Evolutionary conservation across 768 basidiomycete genomes (phyloP).

Genomic region (Leccinum subgranulosum): DNA sequence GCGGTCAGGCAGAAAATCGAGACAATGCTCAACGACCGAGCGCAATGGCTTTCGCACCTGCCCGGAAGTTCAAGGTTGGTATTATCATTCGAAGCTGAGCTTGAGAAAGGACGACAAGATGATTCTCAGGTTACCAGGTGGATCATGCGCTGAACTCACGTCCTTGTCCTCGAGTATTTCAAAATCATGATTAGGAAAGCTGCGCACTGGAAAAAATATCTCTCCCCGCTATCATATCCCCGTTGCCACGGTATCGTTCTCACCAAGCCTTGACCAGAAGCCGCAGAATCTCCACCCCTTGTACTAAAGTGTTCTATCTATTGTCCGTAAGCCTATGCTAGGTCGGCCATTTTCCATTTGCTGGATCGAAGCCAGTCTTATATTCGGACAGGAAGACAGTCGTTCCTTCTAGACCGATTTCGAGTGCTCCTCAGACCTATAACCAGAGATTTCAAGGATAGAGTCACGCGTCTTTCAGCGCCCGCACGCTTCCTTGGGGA

Average conservation of each 20-base stretch:
- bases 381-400: too few species aligned
- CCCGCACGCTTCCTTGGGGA: not conserved
- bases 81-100: conserved; percentile 15
- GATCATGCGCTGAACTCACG: not conserved
- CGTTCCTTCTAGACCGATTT: too few species aligned
- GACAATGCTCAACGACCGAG: not conserved
- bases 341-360: not conserved
- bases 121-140: conserved; percentile 9
- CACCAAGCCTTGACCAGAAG: conserved; percentile 10
- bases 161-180: not conserved
- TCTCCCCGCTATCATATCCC: not conserved
- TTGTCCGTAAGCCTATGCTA: conserved; percentile 12
- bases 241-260: conserved; percentile 5
- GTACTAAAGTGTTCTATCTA: not conserved
- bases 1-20: too few species aligned
- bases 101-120: conserved; percentile 13
- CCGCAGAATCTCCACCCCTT: conserved; percentile 5
- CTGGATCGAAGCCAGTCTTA: not conserved
- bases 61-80: not conserved
- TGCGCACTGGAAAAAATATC: not conserved
- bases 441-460: conserved; percentile 11
- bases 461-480: conserved; percentile 1
- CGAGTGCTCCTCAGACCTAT: not conserved
- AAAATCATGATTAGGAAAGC: conserved; percentile 10
- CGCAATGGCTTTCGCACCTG: conserved; percentile 6